Conservation (phyloP, 2,329 filamentous ascomycete species). For the Aureobasidium sp. region DNA sequence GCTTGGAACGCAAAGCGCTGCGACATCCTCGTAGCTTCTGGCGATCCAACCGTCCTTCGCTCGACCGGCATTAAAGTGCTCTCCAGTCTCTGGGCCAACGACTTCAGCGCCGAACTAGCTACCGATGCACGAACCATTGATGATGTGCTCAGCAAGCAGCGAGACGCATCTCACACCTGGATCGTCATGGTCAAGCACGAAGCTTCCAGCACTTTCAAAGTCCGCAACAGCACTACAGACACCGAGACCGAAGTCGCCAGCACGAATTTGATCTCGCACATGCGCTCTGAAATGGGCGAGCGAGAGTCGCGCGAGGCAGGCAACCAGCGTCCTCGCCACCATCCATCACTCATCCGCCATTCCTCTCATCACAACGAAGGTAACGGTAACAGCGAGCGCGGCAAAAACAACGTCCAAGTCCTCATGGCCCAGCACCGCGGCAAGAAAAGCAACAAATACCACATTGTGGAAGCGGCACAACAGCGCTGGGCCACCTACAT, state of each 20-base stretch:
- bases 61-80: slow-evolving; percentile 70
- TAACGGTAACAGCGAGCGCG: slow-evolving; percentile 29
- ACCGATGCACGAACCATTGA: slow-evolving; percentile 59
- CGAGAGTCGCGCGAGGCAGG: slow-evolving; percentile 53
- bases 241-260: slow-evolving; percentile 65
- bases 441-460: slow-evolving; percentile 85
- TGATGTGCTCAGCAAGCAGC: slow-evolving; percentile 67
- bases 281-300: slow-evolving; percentile 74
- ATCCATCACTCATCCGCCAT: slow-evolving; percentile 26
- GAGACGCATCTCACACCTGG: slow-evolving; percentile 74
- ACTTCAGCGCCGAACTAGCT: slow-evolving; percentile 82
- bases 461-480: slow-evolving; percentile 72
- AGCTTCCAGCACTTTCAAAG: slow-evolving; percentile 44
- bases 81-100: slow-evolving; percentile 69
- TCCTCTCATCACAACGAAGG: slow-evolving; percentile 35
- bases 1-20: slow-evolving; percentile 37
- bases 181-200: slow-evolving; percentile 80
- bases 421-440: slow-evolving; percentile 72
- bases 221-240: slow-evolving; percentile 56
- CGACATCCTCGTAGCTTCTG: slow-evolving; percentile 83
- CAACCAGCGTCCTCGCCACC: slow-evolving; percentile 32
- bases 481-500: slow-evolving; percentile 53
- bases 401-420: slow-evolving; percentile 71
- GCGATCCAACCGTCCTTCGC: slow-evolving; percentile 67
- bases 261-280: slow-evolving; percentile 66